Percentiles rank a stretch among this genome's conserved stretches.
Evolutionary conservation across 495 filamentous ascomycete species (phyloP).

Genomic region (Patellaria atrata): DNA sequence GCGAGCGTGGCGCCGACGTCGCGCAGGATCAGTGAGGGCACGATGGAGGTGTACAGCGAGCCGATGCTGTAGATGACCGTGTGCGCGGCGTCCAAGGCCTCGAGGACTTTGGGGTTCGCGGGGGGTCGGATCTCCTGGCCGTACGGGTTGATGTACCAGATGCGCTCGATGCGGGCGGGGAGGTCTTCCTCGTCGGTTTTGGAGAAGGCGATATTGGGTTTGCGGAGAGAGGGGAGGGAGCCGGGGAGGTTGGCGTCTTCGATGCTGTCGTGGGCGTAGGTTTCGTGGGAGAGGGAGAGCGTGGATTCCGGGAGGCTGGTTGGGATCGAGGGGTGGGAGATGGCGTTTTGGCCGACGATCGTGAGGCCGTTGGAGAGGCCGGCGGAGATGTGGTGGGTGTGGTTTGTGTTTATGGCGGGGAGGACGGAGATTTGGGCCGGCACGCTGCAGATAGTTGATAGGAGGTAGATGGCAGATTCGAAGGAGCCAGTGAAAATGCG

Average conservation of each 20-base stretch:
- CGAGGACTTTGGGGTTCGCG: slow-evolving; percentile 65
- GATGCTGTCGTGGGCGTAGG: slow-evolving; percentile 30
- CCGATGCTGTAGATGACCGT: slow-evolving; percentile 84
- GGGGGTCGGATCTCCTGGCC: slow-evolving; percentile 73
- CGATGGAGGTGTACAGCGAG: slow-evolving; percentile 57
- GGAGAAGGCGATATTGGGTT: slow-evolving; percentile 63
- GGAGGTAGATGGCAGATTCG: slow-evolving; percentile 30
- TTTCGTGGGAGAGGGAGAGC: slow-evolving; percentile 29
- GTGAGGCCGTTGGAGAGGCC: slow-evolving; percentile 58
- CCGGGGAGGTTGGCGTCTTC: slow-evolving; percentile 88
- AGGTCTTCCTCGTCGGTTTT: slow-evolving; percentile 62
- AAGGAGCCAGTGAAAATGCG: slow-evolving; percentile 29
- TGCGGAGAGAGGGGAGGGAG: slow-evolving; percentile 60
- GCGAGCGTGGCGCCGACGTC: slow-evolving; percentile 41
- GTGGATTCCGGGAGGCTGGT: slow-evolving; percentile 32
- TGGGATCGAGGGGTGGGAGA: slow-evolving; percentile 62
- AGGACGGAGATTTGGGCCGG: slow-evolving; percentile 62
- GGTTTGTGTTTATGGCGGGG: slow-evolving; percentile 85
- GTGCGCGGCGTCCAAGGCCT: slow-evolving; percentile 43
- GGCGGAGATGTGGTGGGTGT: slow-evolving; percentile 84
- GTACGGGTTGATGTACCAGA: slow-evolving; percentile 98
- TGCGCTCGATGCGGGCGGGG: slow-evolving; percentile 56
- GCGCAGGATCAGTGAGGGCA: slow-evolving; percentile 58
- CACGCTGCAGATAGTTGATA: slow-evolving; percentile 61
- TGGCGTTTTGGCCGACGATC: slow-evolving; percentile 88